Evolutionary conservation across 2,329 filamentous ascomycete genomes (phyloP).

Genomic region (Fusarium multiceps): DNA sequence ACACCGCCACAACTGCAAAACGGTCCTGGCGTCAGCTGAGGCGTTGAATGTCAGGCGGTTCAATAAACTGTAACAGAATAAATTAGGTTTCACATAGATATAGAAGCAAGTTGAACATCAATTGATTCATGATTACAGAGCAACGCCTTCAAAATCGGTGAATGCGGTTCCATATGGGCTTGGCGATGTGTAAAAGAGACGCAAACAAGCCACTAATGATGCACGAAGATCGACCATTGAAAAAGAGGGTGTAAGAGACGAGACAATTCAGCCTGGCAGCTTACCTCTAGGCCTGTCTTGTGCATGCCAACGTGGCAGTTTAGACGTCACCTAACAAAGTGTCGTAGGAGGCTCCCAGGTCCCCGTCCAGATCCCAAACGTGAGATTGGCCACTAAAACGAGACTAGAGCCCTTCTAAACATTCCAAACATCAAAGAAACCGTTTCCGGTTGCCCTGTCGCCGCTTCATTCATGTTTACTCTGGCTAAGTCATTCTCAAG

Average conservation of each 20-base stretch:
- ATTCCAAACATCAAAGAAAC: conserved; percentile 26
- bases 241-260: conserved; percentile 27
- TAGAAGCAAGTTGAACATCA: neutral
- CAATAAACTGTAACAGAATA: conserved; percentile 8
- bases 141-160: neutral
- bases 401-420: conserved; percentile 6
- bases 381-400: conserved; percentile 20
- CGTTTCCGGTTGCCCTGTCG: conserved; percentile 29
- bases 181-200: conserved; percentile 11
- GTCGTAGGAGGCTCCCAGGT: conserved; percentile 26
- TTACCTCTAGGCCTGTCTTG: neutral
- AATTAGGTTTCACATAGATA: neutral
- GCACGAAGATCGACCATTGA: conserved; percentile 22
- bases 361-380: conserved; percentile 5
- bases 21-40: conserved; percentile 28
- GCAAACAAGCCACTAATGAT: conserved; percentile 13
- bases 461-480: conserved; percentile 25
- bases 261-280: conserved; percentile 23
- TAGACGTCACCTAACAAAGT: neutral
- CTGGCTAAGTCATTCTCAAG: neutral
- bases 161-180: conserved; percentile 1
- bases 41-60: conserved; percentile 2
- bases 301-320: conserved; percentile 38
- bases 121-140: neutral
- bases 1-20: conserved; percentile 36